Base-by-base conservation (phyloP, 192 early-diverging fungal genomes). In the Backusella westeae region DNA sequence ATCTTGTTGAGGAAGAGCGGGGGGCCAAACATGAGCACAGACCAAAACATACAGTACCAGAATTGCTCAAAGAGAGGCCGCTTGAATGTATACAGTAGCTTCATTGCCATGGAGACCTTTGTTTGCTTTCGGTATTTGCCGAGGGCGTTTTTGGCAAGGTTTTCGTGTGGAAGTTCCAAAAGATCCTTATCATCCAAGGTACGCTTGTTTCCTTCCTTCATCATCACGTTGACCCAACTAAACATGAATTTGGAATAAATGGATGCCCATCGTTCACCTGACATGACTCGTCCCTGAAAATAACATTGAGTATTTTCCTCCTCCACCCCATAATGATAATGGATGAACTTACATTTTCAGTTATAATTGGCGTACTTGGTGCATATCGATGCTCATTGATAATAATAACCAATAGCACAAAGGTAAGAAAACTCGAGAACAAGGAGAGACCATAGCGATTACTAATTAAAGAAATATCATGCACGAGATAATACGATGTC, bases 1-100 rank as follows among this genome's bases (percentile, higher is more conserved):
- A 92, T 86, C 34, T 84, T 82, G 80, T 89, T 81, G 63, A 92
- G 72, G 67, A 88, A 91, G 69, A 84, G 90, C 8, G 90, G 85
- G 8, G 85, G 86, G 8, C 82, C 82, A 35, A 88, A 91, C 12
- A 78, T 66, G n/a, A 52, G 14, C 6, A 87, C 14, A 3, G 82
- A 78, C 67, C 75, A 78, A 0, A 67, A 32, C 32, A 74, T 53
- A 52, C 38, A 23, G n/a, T 75, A 79, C 10, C 71, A 34, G 4
- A 77, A 67, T 71, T 91, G 90, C 21, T 69, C 7, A 12, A 42
- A 7, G 0, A 91, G 41, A 32, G 90, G 88, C 1, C 75, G 75
- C 2, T 82, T 75, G 74, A 90, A 75, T 4, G 78, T 36, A 4
- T 21, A 26, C 12, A 74, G 14, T 0, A 79, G 19, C 2, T 14